Percentiles rank a stretch among this genome's conserved stretches.
Evolutionary conservation across 1,284 basidiomycete genomes (phyloP).

Genomic region (Ustilago nuda): DNA sequence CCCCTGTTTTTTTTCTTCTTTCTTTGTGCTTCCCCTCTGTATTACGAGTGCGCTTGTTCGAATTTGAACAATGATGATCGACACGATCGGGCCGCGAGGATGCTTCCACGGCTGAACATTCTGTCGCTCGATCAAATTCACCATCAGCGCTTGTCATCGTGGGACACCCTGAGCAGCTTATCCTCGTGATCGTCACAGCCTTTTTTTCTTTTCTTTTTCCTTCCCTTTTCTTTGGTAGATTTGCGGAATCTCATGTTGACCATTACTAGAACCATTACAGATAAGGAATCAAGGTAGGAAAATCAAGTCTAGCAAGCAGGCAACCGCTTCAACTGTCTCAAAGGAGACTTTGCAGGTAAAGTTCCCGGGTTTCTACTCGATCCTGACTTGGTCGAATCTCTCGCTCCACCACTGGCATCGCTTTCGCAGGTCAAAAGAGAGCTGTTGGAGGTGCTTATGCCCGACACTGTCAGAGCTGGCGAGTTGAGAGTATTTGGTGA

Average conservation of each 20-base stretch:
- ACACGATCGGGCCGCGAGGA: no score
- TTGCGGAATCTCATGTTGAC: not conserved
- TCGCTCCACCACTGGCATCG: not conserved
- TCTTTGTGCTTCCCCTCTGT: not conserved
- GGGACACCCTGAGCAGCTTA: no score
- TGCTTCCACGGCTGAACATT: no score
- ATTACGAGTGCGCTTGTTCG: not conserved
- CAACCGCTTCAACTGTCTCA: not conserved
- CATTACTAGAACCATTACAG: conserved; percentile 5
- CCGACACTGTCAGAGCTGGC: not conserved
- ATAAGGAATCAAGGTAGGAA: not conserved
- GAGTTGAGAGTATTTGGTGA: not conserved
- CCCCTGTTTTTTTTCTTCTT: no score
- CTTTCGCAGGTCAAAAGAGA: not conserved
- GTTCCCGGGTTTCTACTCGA: conserved; percentile 11
- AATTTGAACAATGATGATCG: not conserved
- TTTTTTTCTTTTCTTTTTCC: no score
- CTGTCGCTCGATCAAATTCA: no score
- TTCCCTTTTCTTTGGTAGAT: no score
- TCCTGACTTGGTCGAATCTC: not conserved
- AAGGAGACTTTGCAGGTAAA: conserved; percentile 1
- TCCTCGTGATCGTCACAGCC: not conserved
- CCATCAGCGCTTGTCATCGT: no score
- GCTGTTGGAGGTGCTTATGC: not conserved
- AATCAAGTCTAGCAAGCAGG: not conserved